These are phyloP conservation scores for Phytopythium cucurbitacearum DNA, from an alignment of 352 stramenopile genomes.

Conservation along the genomic window DNA sequence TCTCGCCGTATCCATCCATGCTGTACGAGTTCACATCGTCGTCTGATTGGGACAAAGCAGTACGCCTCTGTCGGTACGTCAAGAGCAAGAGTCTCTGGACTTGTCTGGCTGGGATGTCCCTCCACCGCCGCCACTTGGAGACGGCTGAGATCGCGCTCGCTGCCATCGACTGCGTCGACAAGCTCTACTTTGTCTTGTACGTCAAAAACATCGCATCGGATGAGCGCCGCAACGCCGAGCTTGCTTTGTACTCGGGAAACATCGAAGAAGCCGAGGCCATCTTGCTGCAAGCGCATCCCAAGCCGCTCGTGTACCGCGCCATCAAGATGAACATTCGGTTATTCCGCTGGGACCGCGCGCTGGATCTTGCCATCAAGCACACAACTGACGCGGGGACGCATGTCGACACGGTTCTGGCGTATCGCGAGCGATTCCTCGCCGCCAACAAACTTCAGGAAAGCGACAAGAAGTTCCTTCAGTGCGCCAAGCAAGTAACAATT, in stretches of 20 bases:
- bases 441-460: constrained; percentile 86
- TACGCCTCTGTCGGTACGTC: constrained; percentile 90
- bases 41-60: constrained; percentile 89
- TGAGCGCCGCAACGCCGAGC: constrained; percentile 85
- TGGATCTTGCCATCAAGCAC: constrained; percentile 89
- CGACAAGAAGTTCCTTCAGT: constrained; percentile 87
- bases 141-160: constrained; percentile 91
- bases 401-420: constrained; percentile 88
- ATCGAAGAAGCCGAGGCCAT: constrained; percentile 92
- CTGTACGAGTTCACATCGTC: constrained; percentile 83
- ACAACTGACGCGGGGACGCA: constrained; percentile 80
- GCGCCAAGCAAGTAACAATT: constrained; percentile 79
- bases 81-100: constrained; percentile 90
- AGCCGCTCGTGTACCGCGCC: constrained; percentile 87
- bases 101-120: constrained; percentile 86
- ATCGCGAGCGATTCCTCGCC: constrained; percentile 85
- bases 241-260: constrained; percentile 80
- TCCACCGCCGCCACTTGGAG: constrained; percentile 86
- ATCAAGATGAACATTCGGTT: constrained; percentile 93
- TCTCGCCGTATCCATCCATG: constrained; percentile 80
- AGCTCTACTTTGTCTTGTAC: constrained; percentile 91
- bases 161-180: constrained; percentile 90
- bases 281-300: constrained; percentile 85
- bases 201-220: constrained; percentile 83
- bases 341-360: constrained; percentile 85